phyloP scores from a whole-genome alignment of 2,329 filamentous ascomycete genomes.

The Aspergillus versicolor region DNA sequence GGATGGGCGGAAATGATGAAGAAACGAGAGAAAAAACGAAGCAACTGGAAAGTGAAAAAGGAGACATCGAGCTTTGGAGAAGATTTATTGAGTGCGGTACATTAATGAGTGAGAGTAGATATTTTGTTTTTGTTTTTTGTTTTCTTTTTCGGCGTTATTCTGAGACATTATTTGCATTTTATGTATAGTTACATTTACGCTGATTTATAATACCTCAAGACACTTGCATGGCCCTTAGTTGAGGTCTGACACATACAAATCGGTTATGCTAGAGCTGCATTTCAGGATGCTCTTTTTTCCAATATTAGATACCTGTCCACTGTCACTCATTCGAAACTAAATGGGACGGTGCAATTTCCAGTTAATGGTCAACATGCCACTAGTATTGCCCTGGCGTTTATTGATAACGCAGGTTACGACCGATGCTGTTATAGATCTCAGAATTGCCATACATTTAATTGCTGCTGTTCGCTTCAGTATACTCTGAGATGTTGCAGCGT shows the following conservation, averaged over 20 bases:
- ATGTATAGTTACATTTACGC: conserved; percentile 5
- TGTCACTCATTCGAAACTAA: background rate
- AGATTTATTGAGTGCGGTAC: conserved; percentile 39
- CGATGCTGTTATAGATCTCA: too few species aligned
- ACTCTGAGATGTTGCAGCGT: conserved; percentile 15
- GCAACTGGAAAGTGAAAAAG: conserved; percentile 46
- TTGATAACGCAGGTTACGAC: too few species aligned
- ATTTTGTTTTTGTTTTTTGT: conserved; percentile 5
- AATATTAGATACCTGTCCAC: conserved; percentile 1
- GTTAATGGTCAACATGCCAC: background rate
- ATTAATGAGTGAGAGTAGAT: conserved; percentile 24
- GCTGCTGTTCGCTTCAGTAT: background rate
- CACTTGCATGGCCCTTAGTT: background rate
- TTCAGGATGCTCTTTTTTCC: background rate
- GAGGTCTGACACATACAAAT: conserved; percentile 2
- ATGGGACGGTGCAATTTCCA: background rate
- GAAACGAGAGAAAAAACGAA: conserved; percentile 51
- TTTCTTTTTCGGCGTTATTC: conserved; percentile 8
- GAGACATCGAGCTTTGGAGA: conserved; percentile 36
- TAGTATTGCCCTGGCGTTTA: too few species aligned
- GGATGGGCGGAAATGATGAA: conserved; percentile 53
- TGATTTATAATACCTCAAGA: conserved; percentile 9
- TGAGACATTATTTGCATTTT: conserved; percentile 1
- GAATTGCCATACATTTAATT: too few species aligned
- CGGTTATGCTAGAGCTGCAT: background rate